These are phyloP conservation scores for Podila minutissima DNA, from an alignment of 192 early-diverging fungal species.

Conservation along the genomic window DNA sequence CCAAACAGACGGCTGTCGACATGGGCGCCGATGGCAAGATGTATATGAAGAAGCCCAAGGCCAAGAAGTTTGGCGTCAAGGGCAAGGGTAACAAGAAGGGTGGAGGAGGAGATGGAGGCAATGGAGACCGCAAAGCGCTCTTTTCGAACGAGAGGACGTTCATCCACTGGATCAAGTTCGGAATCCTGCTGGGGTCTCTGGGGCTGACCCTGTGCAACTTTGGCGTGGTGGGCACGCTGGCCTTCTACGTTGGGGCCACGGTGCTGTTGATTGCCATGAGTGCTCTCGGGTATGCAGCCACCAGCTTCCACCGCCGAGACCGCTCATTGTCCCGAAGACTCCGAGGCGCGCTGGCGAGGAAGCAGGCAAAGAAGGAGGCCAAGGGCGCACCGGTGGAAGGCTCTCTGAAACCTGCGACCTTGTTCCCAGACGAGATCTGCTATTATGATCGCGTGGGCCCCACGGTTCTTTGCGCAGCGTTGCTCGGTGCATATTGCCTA, in stretches of 20 bases:
- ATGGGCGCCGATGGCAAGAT: conserved; percentile 16
- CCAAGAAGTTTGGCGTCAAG: conserved; percentile 18
- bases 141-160: conserved; percentile 93
- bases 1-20: conserved; percentile 3
- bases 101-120: conserved; percentile 11
- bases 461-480: conserved; percentile 69
- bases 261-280: conserved; percentile 44
- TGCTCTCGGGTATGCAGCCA: conserved; percentile 56
- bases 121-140: conserved; percentile 79
- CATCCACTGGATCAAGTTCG: conserved; percentile 84
- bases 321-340: conserved; percentile 51
- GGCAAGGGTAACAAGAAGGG: not conserved
- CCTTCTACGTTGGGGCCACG: conserved; percentile 14
- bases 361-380: conserved; percentile 61
- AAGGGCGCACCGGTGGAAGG: not conserved
- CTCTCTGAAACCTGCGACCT: not conserved
- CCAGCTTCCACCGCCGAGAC: conserved; percentile 77
- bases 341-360: conserved; percentile 68
- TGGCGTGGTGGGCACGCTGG: conserved; percentile 59
- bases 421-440: conserved; percentile 43
- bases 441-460: conserved; percentile 82
- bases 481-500: conserved; percentile 70
- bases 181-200: conserved; percentile 71
- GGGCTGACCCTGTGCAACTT: conserved; percentile 78
- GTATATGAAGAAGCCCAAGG: conserved; percentile 14